Percentiles rank a stretch among this genome's conserved stretches.
Conservation (phyloP, 768 basidiomycete species). For the Leccinum longicurvipes region DNA sequence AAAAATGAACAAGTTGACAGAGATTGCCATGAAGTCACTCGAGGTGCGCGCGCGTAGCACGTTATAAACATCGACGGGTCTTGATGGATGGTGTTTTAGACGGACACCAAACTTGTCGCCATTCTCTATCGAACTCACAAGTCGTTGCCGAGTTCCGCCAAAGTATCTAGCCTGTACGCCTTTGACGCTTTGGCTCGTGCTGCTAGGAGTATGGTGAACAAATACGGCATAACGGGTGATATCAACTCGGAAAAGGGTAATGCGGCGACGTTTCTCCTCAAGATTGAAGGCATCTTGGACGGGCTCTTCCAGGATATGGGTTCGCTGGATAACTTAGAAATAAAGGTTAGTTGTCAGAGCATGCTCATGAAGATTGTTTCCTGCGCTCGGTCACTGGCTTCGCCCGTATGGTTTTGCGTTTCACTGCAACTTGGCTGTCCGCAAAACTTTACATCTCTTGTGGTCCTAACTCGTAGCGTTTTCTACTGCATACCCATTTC, state of each 20-base stretch:
- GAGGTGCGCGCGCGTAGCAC: constrained; percentile 48
- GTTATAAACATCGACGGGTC: not conserved
- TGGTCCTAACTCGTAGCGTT: constrained; percentile 31
- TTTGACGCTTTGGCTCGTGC: constrained; percentile 92
- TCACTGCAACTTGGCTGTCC: constrained; percentile 1
- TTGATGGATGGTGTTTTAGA: constrained; percentile 38
- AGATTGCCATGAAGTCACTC: constrained; percentile 73
- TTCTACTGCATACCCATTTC: no score
- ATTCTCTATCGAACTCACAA: constrained; percentile 88
- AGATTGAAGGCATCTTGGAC: constrained; percentile 88
- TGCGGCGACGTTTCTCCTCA: constrained; percentile 79
- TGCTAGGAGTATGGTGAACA: constrained; percentile 64
- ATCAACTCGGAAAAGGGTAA: constrained; percentile 58
- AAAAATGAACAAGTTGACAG: constrained; percentile 75
- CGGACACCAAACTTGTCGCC: constrained; percentile 85
- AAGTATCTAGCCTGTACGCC: constrained; percentile 87
- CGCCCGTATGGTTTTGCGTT: constrained; percentile 7
- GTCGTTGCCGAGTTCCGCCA: constrained; percentile 59
- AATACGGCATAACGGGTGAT: constrained; percentile 58
- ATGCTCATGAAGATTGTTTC: constrained; percentile 2
- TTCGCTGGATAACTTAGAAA: constrained; percentile 58
- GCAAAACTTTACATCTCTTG: constrained; percentile 1
- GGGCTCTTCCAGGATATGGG: constrained; percentile 86
- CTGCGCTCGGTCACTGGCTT: constrained; percentile 5
- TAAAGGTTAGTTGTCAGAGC: constrained; percentile 69